Conservation (phyloP, 257 asterid species). For the Nicotiana undulata region DNA sequence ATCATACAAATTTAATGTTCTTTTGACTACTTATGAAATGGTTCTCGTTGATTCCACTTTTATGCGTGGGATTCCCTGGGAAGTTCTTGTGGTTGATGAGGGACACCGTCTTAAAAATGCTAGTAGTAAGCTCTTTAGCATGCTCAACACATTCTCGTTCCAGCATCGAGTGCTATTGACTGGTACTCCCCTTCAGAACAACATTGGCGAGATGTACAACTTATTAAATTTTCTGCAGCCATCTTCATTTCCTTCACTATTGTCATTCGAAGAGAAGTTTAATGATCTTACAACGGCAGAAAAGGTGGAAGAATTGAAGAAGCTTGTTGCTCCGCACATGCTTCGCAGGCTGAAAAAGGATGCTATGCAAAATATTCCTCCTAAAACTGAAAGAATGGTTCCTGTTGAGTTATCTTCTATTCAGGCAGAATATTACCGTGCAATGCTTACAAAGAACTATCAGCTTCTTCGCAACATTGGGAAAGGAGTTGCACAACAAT, state of each 20-base stretch:
- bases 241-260: conserved; percentile 82
- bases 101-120: conserved; percentile 96
- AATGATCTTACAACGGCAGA: conserved; percentile 87
- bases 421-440: conserved; percentile 98
- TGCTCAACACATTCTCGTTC: conserved; percentile 82
- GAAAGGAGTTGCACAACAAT: conserved; percentile 86
- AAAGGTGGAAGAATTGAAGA: conserved; percentile 95
- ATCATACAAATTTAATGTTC: conserved; percentile 79
- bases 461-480: conserved; percentile 90
- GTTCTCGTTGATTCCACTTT: conserved; percentile 76
- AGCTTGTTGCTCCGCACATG: conserved; percentile 98
- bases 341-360: conserved; percentile 92
- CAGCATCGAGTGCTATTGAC: conserved; percentile 92
- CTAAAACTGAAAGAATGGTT: conserved; percentile 93
- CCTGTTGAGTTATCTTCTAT: conserved; percentile 95
- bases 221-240: conserved; percentile 88
- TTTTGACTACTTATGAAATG: conserved; percentile 94
- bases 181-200: conserved; percentile 99
- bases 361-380: conserved; percentile 97
- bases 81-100: conserved; percentile 99
- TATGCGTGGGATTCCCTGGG: conserved; percentile 96
- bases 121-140: conserved; percentile 76
- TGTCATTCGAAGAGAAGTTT: conserved; percentile 84
- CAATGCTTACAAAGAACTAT: conserved; percentile 97
- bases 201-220: conserved; percentile 97